Conservation (phyloP, 495 filamentous ascomycete genomes). For the Aspergillus diversus region DNA sequence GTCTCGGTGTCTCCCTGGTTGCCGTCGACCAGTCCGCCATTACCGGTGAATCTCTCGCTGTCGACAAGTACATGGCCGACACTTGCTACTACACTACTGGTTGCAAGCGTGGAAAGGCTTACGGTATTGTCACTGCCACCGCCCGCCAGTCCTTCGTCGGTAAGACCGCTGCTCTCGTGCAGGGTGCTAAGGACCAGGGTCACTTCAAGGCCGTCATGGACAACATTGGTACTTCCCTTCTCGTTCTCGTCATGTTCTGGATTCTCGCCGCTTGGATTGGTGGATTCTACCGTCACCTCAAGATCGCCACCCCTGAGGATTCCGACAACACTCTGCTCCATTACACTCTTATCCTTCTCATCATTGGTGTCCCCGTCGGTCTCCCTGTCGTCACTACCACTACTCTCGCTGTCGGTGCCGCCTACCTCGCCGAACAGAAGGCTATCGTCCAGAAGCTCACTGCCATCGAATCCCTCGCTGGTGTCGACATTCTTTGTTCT, state of each 20-base stretch:
- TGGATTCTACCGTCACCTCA: constrained; percentile 73
- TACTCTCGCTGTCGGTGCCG: constrained; percentile 74
- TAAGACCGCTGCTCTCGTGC: constrained; percentile 69
- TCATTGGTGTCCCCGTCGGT: constrained; percentile 78
- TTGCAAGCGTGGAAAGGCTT: constrained; percentile 78
- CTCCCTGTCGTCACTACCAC: constrained; percentile 75
- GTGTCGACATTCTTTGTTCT: constrained; percentile 76
- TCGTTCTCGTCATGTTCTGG: constrained; percentile 74
- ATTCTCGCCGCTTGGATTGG: constrained; percentile 75
- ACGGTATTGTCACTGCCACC: constrained; percentile 64
- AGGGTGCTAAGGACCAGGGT: constrained; percentile 71
- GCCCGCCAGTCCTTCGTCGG: constrained; percentile 73
- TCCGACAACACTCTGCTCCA: constrained; percentile 60
- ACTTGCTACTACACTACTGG: constrained; percentile 75
- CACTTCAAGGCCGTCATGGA: constrained; percentile 87
- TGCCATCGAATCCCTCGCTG: constrained; percentile 75
- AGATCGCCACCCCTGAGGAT: constrained; percentile 64
- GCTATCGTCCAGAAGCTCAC: constrained; percentile 78
- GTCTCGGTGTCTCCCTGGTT: constrained; percentile 65
- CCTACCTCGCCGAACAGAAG: constrained; percentile 74
- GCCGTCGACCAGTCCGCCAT: constrained; percentile 76
- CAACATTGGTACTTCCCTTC: constrained; percentile 73
- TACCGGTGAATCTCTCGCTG: constrained; percentile 76
- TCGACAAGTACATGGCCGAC: constrained; percentile 78
- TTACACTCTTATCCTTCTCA: constrained; percentile 69